Evolutionary conservation across 1,139 yeast genomes (phyloP).

Genomic region (Zygoascus meyerae): DNA sequence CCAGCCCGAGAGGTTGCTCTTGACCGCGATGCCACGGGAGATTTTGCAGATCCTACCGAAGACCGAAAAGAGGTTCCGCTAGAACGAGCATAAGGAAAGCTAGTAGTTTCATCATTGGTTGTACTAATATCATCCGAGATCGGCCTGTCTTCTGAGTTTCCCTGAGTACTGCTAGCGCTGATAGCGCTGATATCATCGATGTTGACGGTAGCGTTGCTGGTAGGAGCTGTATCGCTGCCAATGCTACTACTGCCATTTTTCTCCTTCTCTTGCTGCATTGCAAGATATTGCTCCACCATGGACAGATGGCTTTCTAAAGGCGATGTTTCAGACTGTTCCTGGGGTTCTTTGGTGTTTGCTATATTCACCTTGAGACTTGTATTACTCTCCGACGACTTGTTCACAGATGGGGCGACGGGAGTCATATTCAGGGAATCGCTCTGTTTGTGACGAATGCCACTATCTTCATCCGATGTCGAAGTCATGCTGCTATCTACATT

Average conservation of each 20-base stretch:
- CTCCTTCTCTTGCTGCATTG: slow-evolving; percentile 8
- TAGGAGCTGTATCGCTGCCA: slow-evolving; percentile 2
- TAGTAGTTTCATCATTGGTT: not conserved
- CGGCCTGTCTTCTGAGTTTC: too few species aligned
- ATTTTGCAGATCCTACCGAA: slow-evolving; percentile 14
- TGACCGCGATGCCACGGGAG: slow-evolving; percentile 18
- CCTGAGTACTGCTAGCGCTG: too few species aligned
- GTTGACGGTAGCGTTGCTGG: slow-evolving; percentile 1
- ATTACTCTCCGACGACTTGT: too few species aligned
- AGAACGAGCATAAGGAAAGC: slow-evolving; percentile 3
- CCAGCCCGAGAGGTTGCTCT: slow-evolving; percentile 27
- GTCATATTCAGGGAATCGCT: too few species aligned
- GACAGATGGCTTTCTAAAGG: slow-evolving; percentile 7
- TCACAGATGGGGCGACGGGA: too few species aligned
- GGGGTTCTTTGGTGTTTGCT: not conserved
- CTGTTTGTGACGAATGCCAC: too few species aligned
- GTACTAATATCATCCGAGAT: too few species aligned
- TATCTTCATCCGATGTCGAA: not conserved
- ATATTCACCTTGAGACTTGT: too few species aligned
- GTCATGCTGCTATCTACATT: slow-evolving; percentile 4
- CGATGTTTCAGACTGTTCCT: not conserved
- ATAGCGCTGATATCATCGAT: too few species aligned
- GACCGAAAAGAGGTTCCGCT: slow-evolving; percentile 15
- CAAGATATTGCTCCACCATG: slow-evolving; percentile 12
- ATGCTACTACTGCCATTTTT: slow-evolving; percentile 2